Base-by-base conservation (phyloP, 805 yeast genomes). In the Brettanomyces anomalus region DNA sequence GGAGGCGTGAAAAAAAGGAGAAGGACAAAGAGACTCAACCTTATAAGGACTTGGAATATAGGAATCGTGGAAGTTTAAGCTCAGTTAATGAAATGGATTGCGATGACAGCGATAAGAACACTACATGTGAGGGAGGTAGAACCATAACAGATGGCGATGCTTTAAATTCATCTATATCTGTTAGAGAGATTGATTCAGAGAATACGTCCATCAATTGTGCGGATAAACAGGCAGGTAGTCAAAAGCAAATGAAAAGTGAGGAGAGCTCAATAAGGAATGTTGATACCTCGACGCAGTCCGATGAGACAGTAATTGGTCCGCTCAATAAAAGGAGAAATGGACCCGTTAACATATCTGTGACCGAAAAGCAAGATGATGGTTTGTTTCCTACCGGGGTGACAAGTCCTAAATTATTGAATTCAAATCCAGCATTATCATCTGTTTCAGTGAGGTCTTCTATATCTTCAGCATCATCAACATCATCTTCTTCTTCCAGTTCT, bases 1-100 rank as follows among this genome's bases (percentile, higher is more conserved):
- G 21, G 53, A 24, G 64, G 60, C 33, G 43, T 5, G 26, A 26
- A 18, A 10, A 14, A 19, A 11, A 34, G 40, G 34, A 33, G 18
- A 6, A 31, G 16, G 37, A n/a, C n/a, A n/a, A n/a, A n/a, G n/a
- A n/a, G n/a, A n/a, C n/a, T n/a, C 5, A 35, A 19, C 13, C 35
- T 14, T 24, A 34, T 19, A 21, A 33, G 4, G 10, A 7, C 10
- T 24, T 24, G 28, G 28, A 24, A 11, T 24, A 24, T 24, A 24
- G 10, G 28, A 3, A 24, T 33, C 13, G 13, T 8, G 35, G 14
- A 14, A 33, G 18, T 15, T 14, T 33, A 17, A 33, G 35, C 35
- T 24, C 28, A 2, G 10, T 24, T 7, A 24, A 24, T 24, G 28
- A 24, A 24, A 11, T 24, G 28, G 28, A 24, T 24, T 7, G 28